Evolutionary conservation across 169 alveolate species (phyloP).

Genomic region (Plasmodium berghei): DNA sequence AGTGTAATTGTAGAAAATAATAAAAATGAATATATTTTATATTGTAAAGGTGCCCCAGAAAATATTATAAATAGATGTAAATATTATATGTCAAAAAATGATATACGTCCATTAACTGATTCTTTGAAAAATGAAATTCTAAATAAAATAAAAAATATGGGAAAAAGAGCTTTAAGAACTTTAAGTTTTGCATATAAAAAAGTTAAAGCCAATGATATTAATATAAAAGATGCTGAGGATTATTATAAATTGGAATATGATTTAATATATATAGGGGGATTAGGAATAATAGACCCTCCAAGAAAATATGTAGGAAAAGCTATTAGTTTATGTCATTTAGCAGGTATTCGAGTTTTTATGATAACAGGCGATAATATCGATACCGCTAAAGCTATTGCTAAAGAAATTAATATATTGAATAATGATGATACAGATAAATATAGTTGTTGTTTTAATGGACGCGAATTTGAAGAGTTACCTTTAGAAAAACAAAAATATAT

Average conservation of each 20-base stretch:
- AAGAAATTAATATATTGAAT: constrained; percentile 93
- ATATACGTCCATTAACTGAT: constrained; percentile 86
- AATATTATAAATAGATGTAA: constrained; percentile 91
- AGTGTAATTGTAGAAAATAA: constrained; percentile 85
- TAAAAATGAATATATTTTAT: constrained; percentile 83
- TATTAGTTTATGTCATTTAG: constrained; percentile 94
- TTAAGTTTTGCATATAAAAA: constrained; percentile 88
- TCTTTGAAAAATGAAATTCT: constrained; percentile 84
- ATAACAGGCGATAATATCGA: constrained; percentile 98
- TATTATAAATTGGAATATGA: constrained; percentile 91
- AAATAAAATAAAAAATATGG: constrained; percentile 90
- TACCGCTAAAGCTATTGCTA: constrained; percentile 99
- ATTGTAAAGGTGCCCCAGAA: constrained; percentile 99
- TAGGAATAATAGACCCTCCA: constrained; percentile 98
- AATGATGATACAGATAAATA: constrained; percentile 52
- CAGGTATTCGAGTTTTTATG: constrained; percentile 99
- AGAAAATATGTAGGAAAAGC: constrained; percentile 96
- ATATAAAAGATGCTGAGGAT: constrained; percentile 77
- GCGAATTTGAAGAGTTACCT: constrained; percentile 93
- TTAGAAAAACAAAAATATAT: constrained; percentile 85
- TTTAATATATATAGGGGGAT: constrained; percentile 94
- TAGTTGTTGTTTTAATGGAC: constrained; percentile 93
- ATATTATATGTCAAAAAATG: constrained; percentile 88
- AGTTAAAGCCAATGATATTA: constrained; percentile 76
- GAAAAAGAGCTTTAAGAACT: constrained; percentile 92